Evolutionary conservation across 805 yeast genomes (phyloP).

Genomic region (Starmerella stigmatis): DNA sequence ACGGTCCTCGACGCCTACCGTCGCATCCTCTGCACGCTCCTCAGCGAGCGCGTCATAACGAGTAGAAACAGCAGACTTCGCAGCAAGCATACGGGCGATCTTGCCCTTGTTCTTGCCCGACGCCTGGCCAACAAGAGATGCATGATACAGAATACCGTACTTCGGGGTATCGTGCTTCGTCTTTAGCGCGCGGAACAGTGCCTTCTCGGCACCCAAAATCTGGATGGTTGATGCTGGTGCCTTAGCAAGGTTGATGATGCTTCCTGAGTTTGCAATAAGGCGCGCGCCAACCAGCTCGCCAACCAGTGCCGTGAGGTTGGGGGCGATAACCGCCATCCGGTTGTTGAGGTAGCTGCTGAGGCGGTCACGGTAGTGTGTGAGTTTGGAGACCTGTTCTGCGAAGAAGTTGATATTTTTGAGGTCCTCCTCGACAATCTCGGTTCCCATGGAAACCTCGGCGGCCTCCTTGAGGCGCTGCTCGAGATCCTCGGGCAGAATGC

Average conservation of each 20-base stretch:
- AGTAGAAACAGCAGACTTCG: slow-evolving; percentile 93
- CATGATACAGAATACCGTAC: slow-evolving; percentile 93
- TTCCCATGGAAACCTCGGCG: slow-evolving; percentile 99
- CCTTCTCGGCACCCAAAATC: slow-evolving; percentile 98
- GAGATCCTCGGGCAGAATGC: slow-evolving; percentile 82
- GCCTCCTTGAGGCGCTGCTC: slow-evolving; percentile 90
- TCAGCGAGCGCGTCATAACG: slow-evolving; percentile 96
- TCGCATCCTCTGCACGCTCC: slow-evolving; percentile 93
- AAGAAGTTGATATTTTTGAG: slow-evolving; percentile 76
- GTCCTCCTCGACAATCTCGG: slow-evolving; percentile 90
- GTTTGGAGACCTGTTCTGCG: slow-evolving; percentile 93
- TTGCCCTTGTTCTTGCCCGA: slow-evolving; percentile 97
- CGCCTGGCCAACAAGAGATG: slow-evolving; percentile 95
- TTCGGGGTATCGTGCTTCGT: slow-evolving; percentile 98
- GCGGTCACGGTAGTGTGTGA: slow-evolving; percentile 94
- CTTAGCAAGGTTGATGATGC: slow-evolving; percentile 86
- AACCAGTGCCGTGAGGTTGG: slow-evolving; percentile 86
- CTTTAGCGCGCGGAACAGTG: slow-evolving; percentile 94
- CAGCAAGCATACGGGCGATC: slow-evolving; percentile 96
- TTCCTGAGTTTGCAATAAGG: slow-evolving; percentile 94
- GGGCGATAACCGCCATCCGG: slow-evolving; percentile 98
- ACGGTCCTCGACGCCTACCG: slow-evolving; percentile 82
- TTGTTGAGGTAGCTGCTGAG: slow-evolving; percentile 79
- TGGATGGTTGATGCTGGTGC: slow-evolving; percentile 98
- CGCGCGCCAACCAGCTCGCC: slow-evolving; percentile 99